Evolutionary conservation across 1,284 basidiomycete species (phyloP).

Genomic region (Neotropicomus parvogracilis): DNA sequence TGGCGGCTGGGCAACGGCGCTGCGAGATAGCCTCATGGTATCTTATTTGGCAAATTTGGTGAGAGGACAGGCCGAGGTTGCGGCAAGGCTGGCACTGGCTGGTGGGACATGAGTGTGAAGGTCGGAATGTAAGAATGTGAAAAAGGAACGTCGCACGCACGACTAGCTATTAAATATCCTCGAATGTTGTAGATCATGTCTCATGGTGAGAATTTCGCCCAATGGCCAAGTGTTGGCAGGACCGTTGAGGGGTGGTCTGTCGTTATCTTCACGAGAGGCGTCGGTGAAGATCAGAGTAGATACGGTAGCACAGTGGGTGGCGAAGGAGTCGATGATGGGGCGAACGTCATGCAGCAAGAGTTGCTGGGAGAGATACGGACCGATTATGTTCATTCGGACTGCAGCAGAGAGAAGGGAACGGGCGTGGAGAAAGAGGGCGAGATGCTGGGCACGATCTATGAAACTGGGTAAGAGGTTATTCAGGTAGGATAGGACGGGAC

Average conservation of each 20-base stretch:
- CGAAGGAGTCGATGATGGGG: constrained; percentile 58
- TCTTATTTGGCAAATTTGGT: constrained; percentile 95
- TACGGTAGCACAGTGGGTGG: constrained; percentile 42
- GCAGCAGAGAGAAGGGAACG: constrained; percentile 87
- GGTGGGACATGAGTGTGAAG: constrained; percentile 34
- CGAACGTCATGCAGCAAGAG: constrained; percentile 73
- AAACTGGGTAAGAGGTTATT: background rate
- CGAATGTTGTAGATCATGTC: constrained; percentile 94
- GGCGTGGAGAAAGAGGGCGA: constrained; percentile 92
- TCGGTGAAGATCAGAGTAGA: constrained; percentile 38
- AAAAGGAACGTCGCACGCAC: background rate
- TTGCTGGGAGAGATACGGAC: constrained; percentile 92
- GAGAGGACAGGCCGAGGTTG: constrained; percentile 91
- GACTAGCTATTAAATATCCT: constrained; percentile 87
- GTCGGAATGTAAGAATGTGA: constrained; percentile 6
- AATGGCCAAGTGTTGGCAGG: constrained; percentile 94
- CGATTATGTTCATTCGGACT: constrained; percentile 87
- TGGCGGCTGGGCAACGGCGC: constrained; percentile 69
- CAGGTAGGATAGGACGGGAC: background rate
- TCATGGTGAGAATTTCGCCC: constrained; percentile 86
- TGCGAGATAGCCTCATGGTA: constrained; percentile 91
- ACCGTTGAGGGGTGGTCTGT: constrained; percentile 41
- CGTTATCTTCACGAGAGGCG: constrained; percentile 25
- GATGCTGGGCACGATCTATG: constrained; percentile 70
- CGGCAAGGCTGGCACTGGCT: constrained; percentile 83